Base-by-base conservation (phyloP, 805 yeast genomes). In the Candida qinlingensis region DNA sequence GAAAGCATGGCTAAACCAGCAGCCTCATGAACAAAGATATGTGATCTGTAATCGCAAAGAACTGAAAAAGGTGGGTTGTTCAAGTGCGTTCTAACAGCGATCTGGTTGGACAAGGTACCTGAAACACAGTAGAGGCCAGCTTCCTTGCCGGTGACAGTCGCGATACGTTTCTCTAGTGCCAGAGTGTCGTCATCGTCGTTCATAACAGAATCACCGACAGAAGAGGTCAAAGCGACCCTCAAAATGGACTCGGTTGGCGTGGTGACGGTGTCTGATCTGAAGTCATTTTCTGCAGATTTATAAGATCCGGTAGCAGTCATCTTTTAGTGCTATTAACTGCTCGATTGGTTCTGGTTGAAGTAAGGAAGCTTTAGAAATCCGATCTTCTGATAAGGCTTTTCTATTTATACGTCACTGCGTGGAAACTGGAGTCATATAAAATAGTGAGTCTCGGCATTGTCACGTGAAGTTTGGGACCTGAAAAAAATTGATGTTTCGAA, bases 91-190 rank as follows among this genome's bases (percentile, higher is more conserved):
- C 97, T 74, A 41, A 91, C 64, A 12, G 85, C 97, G 52, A 91
- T 74, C 68, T 91, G 98, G 68, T 91, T 91, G 9, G 96, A 84
- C 66, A 91, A 67, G 6, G 97, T 92, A 41, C 98, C 97, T 26
- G 95, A 85, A 25, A 83, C 88, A 67, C 95, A 88, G 67, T 75
- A 91, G 45, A 89, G 64, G 10, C 87, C 97, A 1, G 88, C 85
- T 56, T 82, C 87, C 57, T 84, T 87, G 13, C 95, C 96, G 6
- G 95, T 75, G 48, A 90, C 57, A 27, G 71, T 68, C 6, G 87
- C 85, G 47, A 91, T 80, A 47, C 75, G 75, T 8, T 66, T 61
- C 64, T 90, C 94, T 41, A 91, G 69, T 25, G 69, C 76, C 30
- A 74, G 64, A 27, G 96, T 87, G 54, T 83, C 80, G 25, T 67